Evolutionary conservation across 2,329 filamentous ascomycete species (phyloP).

Genomic region (Rutstroemia sydowiana): DNA sequence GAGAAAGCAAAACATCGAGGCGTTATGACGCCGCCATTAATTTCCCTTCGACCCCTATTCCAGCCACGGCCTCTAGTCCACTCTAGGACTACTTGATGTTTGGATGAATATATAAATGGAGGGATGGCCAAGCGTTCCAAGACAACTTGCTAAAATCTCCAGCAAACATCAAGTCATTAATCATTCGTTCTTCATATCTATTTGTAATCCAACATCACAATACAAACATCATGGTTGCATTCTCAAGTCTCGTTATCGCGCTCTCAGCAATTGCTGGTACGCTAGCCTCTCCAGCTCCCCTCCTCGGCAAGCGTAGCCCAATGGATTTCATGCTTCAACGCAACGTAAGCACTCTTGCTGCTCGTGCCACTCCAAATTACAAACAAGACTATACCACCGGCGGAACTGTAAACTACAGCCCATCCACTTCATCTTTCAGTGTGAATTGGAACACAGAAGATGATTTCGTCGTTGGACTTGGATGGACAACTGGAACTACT

Average conservation of each 20-base stretch:
- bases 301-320: conserved; percentile 1
- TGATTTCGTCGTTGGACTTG: conserved; percentile 17
- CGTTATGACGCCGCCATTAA: too few relatives aligned
- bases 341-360: neutral
- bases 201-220: too few relatives aligned
- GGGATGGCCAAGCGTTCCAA: too few relatives aligned
- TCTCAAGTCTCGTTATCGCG: conserved; percentile 3
- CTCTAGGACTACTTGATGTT: too few relatives aligned
- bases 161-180: too few relatives aligned
- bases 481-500: conserved; percentile 14
- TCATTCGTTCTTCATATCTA: too few relatives aligned
- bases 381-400: conserved; percentile 16
- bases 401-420: conserved; percentile 9
- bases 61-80: too few relatives aligned
- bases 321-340: conserved; percentile 7
- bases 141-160: too few relatives aligned
- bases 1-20: too few relatives aligned
- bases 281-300: conserved; percentile 8
- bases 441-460: conserved; percentile 10
- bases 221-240: conserved; percentile 14
- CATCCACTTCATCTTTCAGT: conserved; percentile 1
- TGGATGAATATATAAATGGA: too few relatives aligned
- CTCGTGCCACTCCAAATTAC: conserved; percentile 12
- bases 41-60: too few relatives aligned
- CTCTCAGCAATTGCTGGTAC: conserved; percentile 4